Evolutionary conservation across 1,139 yeast genomes (phyloP), one percentile per base, ranked within the genome.

Genomic region (Saccharomyces uvarum): DNA sequence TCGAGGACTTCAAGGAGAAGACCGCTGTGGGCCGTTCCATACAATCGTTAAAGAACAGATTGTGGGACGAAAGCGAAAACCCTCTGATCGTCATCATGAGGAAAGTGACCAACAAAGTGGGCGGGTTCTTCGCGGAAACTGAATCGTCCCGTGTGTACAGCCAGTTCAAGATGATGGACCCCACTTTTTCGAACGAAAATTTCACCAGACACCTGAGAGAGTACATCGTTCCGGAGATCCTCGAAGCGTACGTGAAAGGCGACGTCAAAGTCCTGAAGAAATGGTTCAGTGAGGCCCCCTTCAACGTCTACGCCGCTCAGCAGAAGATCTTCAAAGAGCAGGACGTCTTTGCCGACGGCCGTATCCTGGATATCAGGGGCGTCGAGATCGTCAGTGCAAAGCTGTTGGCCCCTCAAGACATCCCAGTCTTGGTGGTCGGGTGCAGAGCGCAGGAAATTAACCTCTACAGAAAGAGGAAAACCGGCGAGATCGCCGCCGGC

Each of bases 271-370:
- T 85, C 27, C 79, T 95, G 69, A 88, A 91, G 71, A 76, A 77
- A 63, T 95, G 99, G 99, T 81, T 95, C 58, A 86, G 96, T 53
- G 99, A 95, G 73, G 98, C 98, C 32, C 98, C 99, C 42, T 90
- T 77, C 75, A 91, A 93, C 70, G 96, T 95, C 54, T 90, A 96
- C 83, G 83, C 88, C 62, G 96, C 97, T 46, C 89, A 87, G 71
- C 90, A 93, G 70, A 95, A 95, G 73, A 96, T 88, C 68, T 85
- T 90, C 70, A 82, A 86, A 65, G 96, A 91, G 67, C 96, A 91
- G 72, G 96, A 96, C 8, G 77, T 93, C 54, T 88, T 88, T 66
- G 85, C 97, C 19, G 99, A 95, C 64, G 95, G 97, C 53, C 82
- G 83, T 61, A 89, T 95, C 61, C 79, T 93, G 68, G 99, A 95